Percentiles rank a stretch among this genome's conserved stretches.
phyloP scores from a whole-genome alignment of 371 early-diverging fungal species.

The Mortierella sp. region DNA sequence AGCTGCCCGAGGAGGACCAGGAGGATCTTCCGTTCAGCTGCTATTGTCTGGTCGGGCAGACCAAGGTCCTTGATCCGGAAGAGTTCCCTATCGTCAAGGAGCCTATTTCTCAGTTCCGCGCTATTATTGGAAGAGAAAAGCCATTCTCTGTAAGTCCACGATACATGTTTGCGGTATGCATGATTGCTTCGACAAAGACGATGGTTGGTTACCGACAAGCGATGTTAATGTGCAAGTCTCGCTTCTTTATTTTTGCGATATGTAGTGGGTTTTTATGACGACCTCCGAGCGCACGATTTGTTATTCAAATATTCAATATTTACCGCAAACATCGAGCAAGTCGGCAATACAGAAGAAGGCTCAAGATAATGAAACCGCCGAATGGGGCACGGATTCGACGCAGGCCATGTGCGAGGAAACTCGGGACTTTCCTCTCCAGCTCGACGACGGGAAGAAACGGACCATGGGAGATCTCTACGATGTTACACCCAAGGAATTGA shows the following conservation, averaged over 20 bases:
- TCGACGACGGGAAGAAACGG: background rate
- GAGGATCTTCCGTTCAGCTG: slow-evolving; percentile 14
- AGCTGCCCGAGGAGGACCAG: background rate
- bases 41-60: slow-evolving; percentile 17
- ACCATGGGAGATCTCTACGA: background rate
- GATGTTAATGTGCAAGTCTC: too few relatives aligned
- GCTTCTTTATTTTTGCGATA: background rate
- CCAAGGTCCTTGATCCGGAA: background rate
- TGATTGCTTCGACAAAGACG: too few relatives aligned
- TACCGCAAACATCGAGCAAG: background rate
- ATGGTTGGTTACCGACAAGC: background rate
- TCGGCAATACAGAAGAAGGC: background rate
- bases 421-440: background rate
- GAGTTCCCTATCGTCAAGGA: slow-evolving; percentile 10
- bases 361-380: background rate
- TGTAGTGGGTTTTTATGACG: background rate
- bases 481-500: background rate
- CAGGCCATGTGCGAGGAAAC: background rate
- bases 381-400: background rate
- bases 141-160: slow-evolving; percentile 5
- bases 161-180: too few relatives aligned
- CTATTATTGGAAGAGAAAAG: background rate
- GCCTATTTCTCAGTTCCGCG: background rate
- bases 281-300: background rate
- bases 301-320: background rate